Evolutionary conservation across 768 basidiomycete species (phyloP), one percentile per base, ranked within the genome.

Genomic region (Baorangia bicolor): DNA sequence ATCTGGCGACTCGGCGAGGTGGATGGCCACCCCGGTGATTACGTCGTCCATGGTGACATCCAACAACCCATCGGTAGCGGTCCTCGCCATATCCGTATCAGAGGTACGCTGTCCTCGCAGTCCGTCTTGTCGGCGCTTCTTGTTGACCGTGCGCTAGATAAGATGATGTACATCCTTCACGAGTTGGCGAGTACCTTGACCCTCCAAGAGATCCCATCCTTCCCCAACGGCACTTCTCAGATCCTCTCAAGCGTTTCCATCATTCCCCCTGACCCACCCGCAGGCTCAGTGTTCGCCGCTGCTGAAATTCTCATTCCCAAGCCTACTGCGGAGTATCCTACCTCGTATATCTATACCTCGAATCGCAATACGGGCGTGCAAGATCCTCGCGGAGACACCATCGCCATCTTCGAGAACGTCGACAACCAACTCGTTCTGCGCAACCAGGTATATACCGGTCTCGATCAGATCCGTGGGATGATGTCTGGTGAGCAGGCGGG

Each of bases 391-490:
- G 84, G 84, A 8, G 87, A 88, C 67, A 75, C 85, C 0, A 84
- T 88, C 46, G 85, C 82, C 6, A 82, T 88, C 45, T 85, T 83
- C 61, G 75, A 81, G 57, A 75, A 76, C 39, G 65, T 82, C 35
- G 30, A 71, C 62, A 63, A 68, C 31, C 43, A 55, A 31, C 66
- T 85, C 38, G 65, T 70, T 31, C 71, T 83, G 40, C 63, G 83
- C 35, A 72, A 73, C 13, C 82, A 86, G 53, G 79, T 86, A 20
- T 86, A 77, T 71, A 87, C 85, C 0, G 84, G 85, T 12, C 68
- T 87, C 49, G 74, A 83, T 60, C 82, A 87, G 65, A 78, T 88
- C 33, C 74, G 86, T 30, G 87, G 85, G 5, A 87, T 89, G 84
- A 77, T 79, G 69, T 74, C 87, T 51, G 81, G 82, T 59, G 69